Percentiles rank a stretch among this genome's conserved stretches.
These are phyloP conservation scores for Pythium guiyangense DNA, from an alignment of 352 stramenopile genomes.

Conservation along the genomic window DNA sequence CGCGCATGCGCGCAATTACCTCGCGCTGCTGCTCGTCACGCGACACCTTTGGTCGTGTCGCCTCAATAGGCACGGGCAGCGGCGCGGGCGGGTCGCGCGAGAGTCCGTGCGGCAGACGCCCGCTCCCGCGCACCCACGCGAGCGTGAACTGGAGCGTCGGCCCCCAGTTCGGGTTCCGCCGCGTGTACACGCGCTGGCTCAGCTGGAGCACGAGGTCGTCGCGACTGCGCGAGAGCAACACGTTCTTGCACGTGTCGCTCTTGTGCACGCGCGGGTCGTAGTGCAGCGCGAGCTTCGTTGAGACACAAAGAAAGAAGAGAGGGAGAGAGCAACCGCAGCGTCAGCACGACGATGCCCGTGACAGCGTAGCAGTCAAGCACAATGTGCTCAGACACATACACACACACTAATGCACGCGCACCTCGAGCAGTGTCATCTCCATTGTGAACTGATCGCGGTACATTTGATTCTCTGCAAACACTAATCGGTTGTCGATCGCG, in stretches of 20 bases:
- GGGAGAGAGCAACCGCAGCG: not conserved
- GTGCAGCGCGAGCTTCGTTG: slow-evolving; percentile 4
- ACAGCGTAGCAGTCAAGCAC: not conserved
- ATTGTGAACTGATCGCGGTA: slow-evolving; percentile 9
- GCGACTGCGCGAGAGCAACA: slow-evolving; percentile 6
- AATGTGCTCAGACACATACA: too few relatives aligned
- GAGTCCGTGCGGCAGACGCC: not conserved
- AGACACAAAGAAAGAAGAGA: not conserved
- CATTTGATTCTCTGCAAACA: slow-evolving; percentile 1
- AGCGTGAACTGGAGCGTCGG: slow-evolving; percentile 8
- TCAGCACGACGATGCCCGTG: not conserved
- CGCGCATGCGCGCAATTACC: not conserved
- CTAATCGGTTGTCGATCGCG: slow-evolving; percentile 4
- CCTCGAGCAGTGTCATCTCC: slow-evolving; percentile 12
- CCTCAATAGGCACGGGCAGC: not conserved
- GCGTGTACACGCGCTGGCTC: slow-evolving; percentile 11
- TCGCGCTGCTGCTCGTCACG: slow-evolving; percentile 8
- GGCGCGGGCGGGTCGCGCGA: slow-evolving; percentile 5
- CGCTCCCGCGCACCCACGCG: slow-evolving; percentile 7
- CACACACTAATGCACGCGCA: not conserved
- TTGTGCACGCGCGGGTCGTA: slow-evolving; percentile 11
- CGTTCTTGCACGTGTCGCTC: slow-evolving; percentile 9
- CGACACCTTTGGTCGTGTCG: not conserved
- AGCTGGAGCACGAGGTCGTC: slow-evolving; percentile 9
- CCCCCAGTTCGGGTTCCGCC: slow-evolving; percentile 7